These are phyloP conservation scores for Globisporangium cylindrosporum DNA, from an alignment of 352 stramenopile species.

Conservation along the genomic window DNA sequence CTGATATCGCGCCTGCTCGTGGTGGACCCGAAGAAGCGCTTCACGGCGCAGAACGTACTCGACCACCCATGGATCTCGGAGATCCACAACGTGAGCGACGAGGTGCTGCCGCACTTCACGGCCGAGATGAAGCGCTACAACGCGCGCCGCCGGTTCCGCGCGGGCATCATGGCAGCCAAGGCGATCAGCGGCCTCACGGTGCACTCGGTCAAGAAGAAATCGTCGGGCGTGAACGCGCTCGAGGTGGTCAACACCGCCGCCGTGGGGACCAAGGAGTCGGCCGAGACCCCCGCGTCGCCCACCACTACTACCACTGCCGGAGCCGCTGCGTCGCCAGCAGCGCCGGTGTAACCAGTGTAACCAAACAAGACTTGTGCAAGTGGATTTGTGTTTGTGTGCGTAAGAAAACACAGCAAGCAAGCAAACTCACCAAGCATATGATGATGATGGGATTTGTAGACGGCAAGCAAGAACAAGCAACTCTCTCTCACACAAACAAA, in stretches of 20 bases:
- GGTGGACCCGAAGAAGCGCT: conserved; percentile 87
- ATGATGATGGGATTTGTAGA: conserved; percentile 1
- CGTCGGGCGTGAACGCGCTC: conserved; percentile 33
- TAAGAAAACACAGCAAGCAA: neutral
- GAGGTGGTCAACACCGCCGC: conserved; percentile 13
- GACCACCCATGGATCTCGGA: conserved; percentile 85
- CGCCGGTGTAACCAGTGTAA: conserved; percentile 13
- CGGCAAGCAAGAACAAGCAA: neutral
- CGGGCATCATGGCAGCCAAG: conserved; percentile 79
- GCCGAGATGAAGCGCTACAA: conserved; percentile 90
- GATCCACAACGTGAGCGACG: conserved; percentile 64
- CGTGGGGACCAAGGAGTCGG: conserved; percentile 18
- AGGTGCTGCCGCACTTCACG: conserved; percentile 85
- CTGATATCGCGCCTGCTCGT: conserved; percentile 90
- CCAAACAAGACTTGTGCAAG: neutral
- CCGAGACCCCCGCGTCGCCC: conserved; percentile 19
- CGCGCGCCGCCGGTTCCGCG: conserved; percentile 71
- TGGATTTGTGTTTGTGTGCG: neutral
- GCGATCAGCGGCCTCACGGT: conserved; percentile 45
- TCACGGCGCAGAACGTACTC: conserved; percentile 83
- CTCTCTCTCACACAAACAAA: neutral
- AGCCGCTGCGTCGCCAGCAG: conserved; percentile 12
- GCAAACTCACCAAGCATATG: neutral
- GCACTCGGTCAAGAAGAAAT: conserved; percentile 49
- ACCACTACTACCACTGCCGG: conserved; percentile 5